phyloP scores from a whole-genome alignment of 805 yeast genomes.

The Kuraishia borneana region DNA sequence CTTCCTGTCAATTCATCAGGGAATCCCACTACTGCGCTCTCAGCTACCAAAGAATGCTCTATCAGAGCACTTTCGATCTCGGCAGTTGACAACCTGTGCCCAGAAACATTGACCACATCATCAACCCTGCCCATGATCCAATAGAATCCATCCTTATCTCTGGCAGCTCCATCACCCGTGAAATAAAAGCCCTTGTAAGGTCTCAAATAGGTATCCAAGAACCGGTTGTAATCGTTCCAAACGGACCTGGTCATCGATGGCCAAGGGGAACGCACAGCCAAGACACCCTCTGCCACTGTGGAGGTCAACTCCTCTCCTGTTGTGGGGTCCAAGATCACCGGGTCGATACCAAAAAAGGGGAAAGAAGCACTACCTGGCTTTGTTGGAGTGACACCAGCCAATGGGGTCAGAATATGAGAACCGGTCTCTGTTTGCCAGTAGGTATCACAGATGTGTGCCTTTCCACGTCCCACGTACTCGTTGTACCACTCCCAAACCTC shows the following conservation, averaged over 20 bases:
- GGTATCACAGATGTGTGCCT: conserved; percentile 69
- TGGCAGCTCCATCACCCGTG: conserved; percentile 86
- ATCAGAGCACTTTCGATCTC: conserved; percentile 78
- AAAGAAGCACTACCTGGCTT: conserved; percentile 81
- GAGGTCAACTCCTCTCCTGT: conserved; percentile 59
- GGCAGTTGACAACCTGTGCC: conserved; percentile 82
- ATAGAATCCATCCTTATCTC: conserved; percentile 74
- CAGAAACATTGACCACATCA: conserved; percentile 81
- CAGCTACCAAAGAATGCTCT: conserved; percentile 62
- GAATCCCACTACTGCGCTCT: conserved; percentile 77
- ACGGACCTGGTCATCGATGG: conserved; percentile 81
- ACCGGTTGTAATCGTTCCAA: conserved; percentile 67
- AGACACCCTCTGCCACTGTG: conserved; percentile 70
- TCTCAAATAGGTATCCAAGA: conserved; percentile 68
- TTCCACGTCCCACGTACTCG: conserved; percentile 56
- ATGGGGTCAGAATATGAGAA: conserved; percentile 66
- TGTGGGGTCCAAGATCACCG: conserved; percentile 65
- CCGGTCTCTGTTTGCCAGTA: conserved; percentile 90
- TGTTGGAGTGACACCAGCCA: conserved; percentile 69
- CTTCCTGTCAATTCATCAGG: conserved; percentile 79
- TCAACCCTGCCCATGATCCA: conserved; percentile 85
- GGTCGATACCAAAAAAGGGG: conserved; percentile 75
- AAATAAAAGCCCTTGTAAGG: conserved; percentile 78
- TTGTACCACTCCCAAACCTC: conserved; percentile 86
- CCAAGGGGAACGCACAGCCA: conserved; percentile 66